Base-by-base conservation (phyloP, 495 filamentous ascomycete species). In the Platismatia glauca region DNA sequence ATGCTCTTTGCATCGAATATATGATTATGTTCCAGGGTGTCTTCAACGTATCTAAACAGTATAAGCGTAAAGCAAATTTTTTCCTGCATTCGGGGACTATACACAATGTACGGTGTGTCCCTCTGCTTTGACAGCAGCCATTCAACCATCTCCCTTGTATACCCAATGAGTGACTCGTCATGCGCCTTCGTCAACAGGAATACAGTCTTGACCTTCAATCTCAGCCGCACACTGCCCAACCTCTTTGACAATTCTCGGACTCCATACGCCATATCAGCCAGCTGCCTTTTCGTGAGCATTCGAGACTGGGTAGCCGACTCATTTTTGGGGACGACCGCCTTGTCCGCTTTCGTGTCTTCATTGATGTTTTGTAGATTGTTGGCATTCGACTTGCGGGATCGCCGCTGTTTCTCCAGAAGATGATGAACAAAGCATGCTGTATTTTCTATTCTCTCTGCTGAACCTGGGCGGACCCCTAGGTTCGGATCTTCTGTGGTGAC, bases 261-360 rank as follows among this genome's bases (percentile, higher is more conserved):
- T 29, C 92, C 92, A 83, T 89, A 90, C 0, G 91, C 91, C 94
- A 98, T 96, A 64, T 97, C 94, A 2, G 86, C 88, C 39, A 98
- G 78, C 72, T 98, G 90, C 63, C 86, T 88, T 74, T 97, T 98
- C 3, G 91, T 97, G 65, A 98, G 78, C 38, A 94, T 81, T 18
- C 85, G 72, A 31, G 84, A 87, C 60, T 85, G 77, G 33, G 77
- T 71, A 37, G 76, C 70, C 9, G 73, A 68, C 16, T 72, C 62
- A 1, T 66, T 60, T n/a, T 69, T 71, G 8, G 68, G 55, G 16
- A 41, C 39, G 29, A 61, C 63, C 31, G 59, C 66, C 35, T 73
- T 71, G 55, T 68, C 64, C 38, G 57, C 53, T 60, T 78, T 78
- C 57, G 77, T 75, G 31, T 77, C 67, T 34, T 69, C 69, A 63